Base-by-base conservation (phyloP, 1,139 yeast genomes). In the Blastobotrys petasosporus region DNA sequence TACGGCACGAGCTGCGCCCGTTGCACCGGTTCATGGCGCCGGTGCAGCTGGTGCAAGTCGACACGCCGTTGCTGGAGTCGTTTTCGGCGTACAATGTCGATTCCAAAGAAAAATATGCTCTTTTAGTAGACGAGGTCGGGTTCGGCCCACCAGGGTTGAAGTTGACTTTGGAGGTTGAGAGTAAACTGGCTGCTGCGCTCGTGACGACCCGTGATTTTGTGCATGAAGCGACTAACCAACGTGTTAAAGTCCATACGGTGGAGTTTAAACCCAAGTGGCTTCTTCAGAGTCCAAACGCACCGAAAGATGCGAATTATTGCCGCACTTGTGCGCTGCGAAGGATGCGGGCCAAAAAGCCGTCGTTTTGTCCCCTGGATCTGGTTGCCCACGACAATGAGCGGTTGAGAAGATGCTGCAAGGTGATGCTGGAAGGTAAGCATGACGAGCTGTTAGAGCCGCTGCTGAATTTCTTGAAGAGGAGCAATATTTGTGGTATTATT, bases 261-360 rank as follows among this genome's bases (percentile, higher is more conserved):
- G 74, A 72, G 45, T 61, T 72, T 48, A 73, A 73, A 53, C 77
- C 77, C 0, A 73, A 73, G 51, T 73, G 77, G 77, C 60, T 73
- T 6, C 31, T 49, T 2, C 63, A 60, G 45, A 62, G 65, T 1
- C 67, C 69, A 1, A 58, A 53, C 37, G 69, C 71, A 1, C 69
- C 72, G 2, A 23, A n/a, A 1, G 54, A 50, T 12, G 53, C 64
- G 1, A 13, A 39, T 2, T 54, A 59, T 0, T 73, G 77, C 50
- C 58, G 77, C 4, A 73, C 74, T 2, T 73, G 77, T 55, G 76
- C 77, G 0, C 54, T 71, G 23, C 56, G 63, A 32, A 46, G 44
- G 11, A 45, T 54, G 49, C 64, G 72, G 12, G 60, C 61, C 37
- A 47, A 53, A 37, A 29, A 53, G 42, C 35, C 49, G 3, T 23